Conservation (phyloP, 2,329 filamentous ascomycete species). For the Nigrospora osmanthi region DNA sequence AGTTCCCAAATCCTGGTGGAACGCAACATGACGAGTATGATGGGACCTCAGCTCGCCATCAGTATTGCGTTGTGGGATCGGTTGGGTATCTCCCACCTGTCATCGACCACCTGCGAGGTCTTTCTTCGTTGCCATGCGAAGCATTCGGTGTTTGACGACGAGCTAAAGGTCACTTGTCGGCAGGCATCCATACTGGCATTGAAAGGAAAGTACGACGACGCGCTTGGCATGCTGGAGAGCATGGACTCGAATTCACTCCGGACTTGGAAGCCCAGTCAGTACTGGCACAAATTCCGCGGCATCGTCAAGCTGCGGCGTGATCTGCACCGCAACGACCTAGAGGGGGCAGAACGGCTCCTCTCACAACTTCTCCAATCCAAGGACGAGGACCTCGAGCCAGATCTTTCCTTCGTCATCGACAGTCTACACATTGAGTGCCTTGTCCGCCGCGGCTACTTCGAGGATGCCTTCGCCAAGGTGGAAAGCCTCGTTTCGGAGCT, state of each 20-base stretch:
- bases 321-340: slow-evolving; percentile 46
- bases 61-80: slow-evolving; percentile 68
- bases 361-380: slow-evolving; percentile 44
- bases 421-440: slow-evolving; percentile 45
- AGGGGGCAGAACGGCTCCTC: slow-evolving; percentile 42
- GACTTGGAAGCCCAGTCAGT: slow-evolving; percentile 71
- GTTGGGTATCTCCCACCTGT: slow-evolving; percentile 53
- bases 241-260: slow-evolving; percentile 56
- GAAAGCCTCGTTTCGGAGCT: slow-evolving; percentile 33
- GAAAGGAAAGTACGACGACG: slow-evolving; percentile 64
- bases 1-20: slow-evolving; percentile 76
- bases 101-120: slow-evolving; percentile 58
- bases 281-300: slow-evolving; percentile 59
- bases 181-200: slow-evolving; percentile 60
- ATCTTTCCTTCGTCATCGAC: slow-evolving; percentile 42
- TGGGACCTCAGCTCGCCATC: slow-evolving; percentile 67
- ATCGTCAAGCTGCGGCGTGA: slow-evolving; percentile 58
- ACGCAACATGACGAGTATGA: slow-evolving; percentile 63
- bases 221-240: slow-evolving; percentile 49
- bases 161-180: slow-evolving; percentile 65
- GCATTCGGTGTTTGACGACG: slow-evolving; percentile 61
- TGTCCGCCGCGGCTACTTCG: slow-evolving; percentile 36
- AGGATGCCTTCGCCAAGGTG: slow-evolving; percentile 39
- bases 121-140: slow-evolving; percentile 66
- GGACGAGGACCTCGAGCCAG: slow-evolving; percentile 41